Conservation (phyloP, 148 eudicot genomes). For the Nepenthes mirabilis region DNA sequence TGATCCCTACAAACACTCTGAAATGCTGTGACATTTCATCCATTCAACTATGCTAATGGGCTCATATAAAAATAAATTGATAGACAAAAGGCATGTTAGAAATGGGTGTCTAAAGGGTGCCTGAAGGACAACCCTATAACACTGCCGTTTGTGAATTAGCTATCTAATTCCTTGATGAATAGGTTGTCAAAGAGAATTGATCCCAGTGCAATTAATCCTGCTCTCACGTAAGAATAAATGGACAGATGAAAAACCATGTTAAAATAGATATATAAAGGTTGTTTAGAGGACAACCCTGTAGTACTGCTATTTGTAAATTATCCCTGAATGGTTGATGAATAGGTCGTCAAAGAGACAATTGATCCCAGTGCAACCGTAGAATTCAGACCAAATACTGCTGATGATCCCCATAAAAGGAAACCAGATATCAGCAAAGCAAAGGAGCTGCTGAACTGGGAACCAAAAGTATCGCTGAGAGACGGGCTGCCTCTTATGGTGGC, state of each 20-base stretch:
- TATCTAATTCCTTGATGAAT: not conserved
- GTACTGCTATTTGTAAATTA: too few species aligned
- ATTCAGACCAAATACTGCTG: slow-evolving; percentile 60
- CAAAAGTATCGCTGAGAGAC: slow-evolving; percentile 55
- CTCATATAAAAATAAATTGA: too few species aligned
- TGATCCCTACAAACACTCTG: not conserved
- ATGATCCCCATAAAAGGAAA: slow-evolving; percentile 86
- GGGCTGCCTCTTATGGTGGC: slow-evolving; percentile 75
- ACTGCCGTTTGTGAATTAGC: not conserved
- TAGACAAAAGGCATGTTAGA: too few species aligned
- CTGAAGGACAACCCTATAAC: not conserved
- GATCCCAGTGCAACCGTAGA: slow-evolving; percentile 71
- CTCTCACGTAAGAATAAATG: too few species aligned
- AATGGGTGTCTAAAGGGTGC: too few species aligned
- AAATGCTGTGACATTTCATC: too few species aligned
- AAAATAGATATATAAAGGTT: too few species aligned
- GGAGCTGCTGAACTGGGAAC: slow-evolving; percentile 81
- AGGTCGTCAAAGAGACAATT: slow-evolving; percentile 79
- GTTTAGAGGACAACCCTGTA: too few species aligned
- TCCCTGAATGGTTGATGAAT: not conserved
- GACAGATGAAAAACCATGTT: too few species aligned
- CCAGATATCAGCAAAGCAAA: slow-evolving; percentile 86
- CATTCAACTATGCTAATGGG: too few species aligned
- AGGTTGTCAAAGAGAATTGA: slow-evolving; percentile 85
- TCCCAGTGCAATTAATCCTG: slow-evolving; percentile 30